Evolutionary conservation across 2,329 filamentous ascomycete genomes (phyloP).

Genomic region (Cercospora janseana): DNA sequence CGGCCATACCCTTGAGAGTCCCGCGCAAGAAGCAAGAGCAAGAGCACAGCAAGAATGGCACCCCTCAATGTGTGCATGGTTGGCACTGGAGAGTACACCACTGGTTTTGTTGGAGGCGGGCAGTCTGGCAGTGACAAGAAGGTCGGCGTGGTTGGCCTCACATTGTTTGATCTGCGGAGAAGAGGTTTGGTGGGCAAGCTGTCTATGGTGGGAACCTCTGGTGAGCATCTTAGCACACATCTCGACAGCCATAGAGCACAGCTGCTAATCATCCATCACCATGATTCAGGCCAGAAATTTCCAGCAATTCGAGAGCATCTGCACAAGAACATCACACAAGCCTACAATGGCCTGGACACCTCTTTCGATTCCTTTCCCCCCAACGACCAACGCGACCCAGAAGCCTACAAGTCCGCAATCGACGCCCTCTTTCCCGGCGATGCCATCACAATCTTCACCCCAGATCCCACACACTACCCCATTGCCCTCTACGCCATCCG

Average conservation of each 20-base stretch:
- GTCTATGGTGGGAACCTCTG: conserved; percentile 82
- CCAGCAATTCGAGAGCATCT: conserved; percentile 88
- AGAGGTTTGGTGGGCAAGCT: conserved; percentile 84
- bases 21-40: no score
- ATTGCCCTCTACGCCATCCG: conserved; percentile 92
- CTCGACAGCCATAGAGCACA: background rate
- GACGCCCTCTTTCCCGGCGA: conserved; percentile 77
- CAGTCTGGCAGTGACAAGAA: conserved; percentile 92
- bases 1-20: no score
- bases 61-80: conserved; percentile 57
- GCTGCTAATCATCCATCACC: background rate
- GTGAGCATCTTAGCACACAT: background rate
- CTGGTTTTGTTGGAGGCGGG: conserved; percentile 82
- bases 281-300: conserved; percentile 69
- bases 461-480: conserved; percentile 86
- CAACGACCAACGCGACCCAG: conserved; percentile 69
- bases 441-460: conserved; percentile 94
- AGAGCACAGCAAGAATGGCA: conserved; percentile 40
- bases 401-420: conserved; percentile 85
- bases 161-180: conserved; percentile 81
- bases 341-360: conserved; percentile 81
- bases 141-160: conserved; percentile 87
- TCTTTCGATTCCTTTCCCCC: conserved; percentile 79
- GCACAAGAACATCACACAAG: conserved; percentile 76
- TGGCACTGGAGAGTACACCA: conserved; percentile 95